Base-by-base conservation (phyloP, 805 yeast species). In the Sungouiozyma intestinalis region DNA sequence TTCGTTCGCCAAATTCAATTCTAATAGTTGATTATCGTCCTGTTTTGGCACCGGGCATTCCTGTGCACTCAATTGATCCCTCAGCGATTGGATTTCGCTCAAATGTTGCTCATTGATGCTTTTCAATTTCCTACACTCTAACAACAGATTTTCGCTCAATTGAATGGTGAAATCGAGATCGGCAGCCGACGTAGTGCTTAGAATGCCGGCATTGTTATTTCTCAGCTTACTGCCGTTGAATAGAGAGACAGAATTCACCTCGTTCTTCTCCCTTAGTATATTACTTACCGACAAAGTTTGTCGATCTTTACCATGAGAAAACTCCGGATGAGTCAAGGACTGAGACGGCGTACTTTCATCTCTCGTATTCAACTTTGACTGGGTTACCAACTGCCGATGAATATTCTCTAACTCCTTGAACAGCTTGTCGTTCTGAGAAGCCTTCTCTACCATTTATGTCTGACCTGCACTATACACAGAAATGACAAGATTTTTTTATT, bases 141-240 rank as follows among this genome's bases (percentile, higher is more conserved):
- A 64, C 15, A 83, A 67, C 47, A 83, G 63, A 44, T 80, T 81
- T 51, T 83, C 90, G 62, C 85, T 79, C 43, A 83, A 60, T 3
- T 83, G 85, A 44, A 81, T 81, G 14, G 81, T 77, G 54, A 82
- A 82, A 54, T 77, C 76, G 66, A 81, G 76, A 45, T 81, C 84
- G 48, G 76, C 76, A 43, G 55, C 34, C 45, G 44, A 39, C n/a
- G 31, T 33, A 6, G 37, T 48, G 21, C 48, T 47, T 13, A 53
- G 39, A 4, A 50, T 54, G n/a, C 67, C 66, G 31, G 44, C 46
- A 38, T 56, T 54, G 13, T 53, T 44, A 3, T 46, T 39, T 31
- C 55, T 33, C 18, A 24, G 41, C 2, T 15, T 17, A 14, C 19
- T 49, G 18, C 54, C 53, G 9, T 55, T 48, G 43, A 54, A 57